These are phyloP conservation scores for Talaromyces verruculosus DNA, from an alignment of 2,329 filamentous ascomycete species.

Conservation along the genomic window DNA sequence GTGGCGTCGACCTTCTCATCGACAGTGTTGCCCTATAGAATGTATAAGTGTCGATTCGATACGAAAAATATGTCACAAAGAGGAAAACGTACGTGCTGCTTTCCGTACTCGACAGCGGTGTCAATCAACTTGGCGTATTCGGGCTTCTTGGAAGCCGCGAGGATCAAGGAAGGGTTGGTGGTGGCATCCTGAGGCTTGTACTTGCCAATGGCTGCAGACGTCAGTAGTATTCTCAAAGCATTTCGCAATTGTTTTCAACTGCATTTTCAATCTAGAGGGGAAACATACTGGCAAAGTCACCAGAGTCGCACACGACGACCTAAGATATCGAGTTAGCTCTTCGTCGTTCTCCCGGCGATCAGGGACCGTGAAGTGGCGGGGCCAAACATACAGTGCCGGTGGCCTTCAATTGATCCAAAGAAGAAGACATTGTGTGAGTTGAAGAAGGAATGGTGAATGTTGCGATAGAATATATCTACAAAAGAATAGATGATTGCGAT, in stretches of 20 bases:
- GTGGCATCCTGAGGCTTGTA: slow-evolving; percentile 99
- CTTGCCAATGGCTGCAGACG: slow-evolving; percentile 80
- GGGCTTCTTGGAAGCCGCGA: slow-evolving; percentile 95
- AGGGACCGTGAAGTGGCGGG: slow-evolving; percentile 13
- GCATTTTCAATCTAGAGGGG: neutral
- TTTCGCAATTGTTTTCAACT: neutral
- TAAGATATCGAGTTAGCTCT: slow-evolving; percentile 38
- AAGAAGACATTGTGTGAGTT: slow-evolving; percentile 67
- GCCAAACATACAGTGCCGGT: slow-evolving; percentile 81
- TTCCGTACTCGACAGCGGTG: slow-evolving; percentile 78
- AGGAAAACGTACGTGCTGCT: slow-evolving; percentile 61
- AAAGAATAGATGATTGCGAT: neutral
- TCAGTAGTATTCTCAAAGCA: neutral
- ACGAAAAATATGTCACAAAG: neutral
- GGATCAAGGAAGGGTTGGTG: slow-evolving; percentile 98
- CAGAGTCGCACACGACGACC: slow-evolving; percentile 97
- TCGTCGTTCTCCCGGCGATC: slow-evolving; percentile 1
- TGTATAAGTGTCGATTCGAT: slow-evolving; percentile 13
- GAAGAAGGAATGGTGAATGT: slow-evolving; percentile 13
- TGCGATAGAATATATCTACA: slow-evolving; percentile 19
- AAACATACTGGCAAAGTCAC: slow-evolving; percentile 76
- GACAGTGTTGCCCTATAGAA: slow-evolving; percentile 56
- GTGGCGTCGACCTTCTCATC: slow-evolving; percentile 85
- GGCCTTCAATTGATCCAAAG: slow-evolving; percentile 96
- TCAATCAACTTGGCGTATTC: slow-evolving; percentile 95